These are phyloP conservation scores for Isabelozyma heimii DNA, from an alignment of 805 yeast species.

Conservation along the genomic window DNA sequence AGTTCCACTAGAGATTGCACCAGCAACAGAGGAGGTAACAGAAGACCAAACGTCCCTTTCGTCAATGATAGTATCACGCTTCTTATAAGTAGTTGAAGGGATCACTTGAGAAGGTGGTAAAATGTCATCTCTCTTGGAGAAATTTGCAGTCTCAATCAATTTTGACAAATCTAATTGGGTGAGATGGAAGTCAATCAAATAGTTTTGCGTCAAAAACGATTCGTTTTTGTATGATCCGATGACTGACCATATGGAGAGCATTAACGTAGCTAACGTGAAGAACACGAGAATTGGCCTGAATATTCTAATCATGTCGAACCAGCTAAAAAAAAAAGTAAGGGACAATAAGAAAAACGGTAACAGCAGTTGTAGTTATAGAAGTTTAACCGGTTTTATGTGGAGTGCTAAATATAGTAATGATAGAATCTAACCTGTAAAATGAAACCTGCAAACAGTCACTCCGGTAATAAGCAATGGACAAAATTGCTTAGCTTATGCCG, in stretches of 20 bases:
- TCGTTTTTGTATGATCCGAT: slow-evolving; percentile 38
- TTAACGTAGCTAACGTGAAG: slow-evolving; percentile 27
- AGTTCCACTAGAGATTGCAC: slow-evolving; percentile 2
- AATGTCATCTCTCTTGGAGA: slow-evolving; percentile 8
- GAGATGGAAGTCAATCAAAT: slow-evolving; percentile 35
- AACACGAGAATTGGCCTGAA: slow-evolving; percentile 32
- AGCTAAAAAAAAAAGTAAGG: no score
- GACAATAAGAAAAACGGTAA: no score
- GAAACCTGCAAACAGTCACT: no score
- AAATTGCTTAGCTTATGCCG: no score
- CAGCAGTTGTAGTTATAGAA: no score
- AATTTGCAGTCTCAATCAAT: slow-evolving; percentile 16
- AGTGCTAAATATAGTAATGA: no score
- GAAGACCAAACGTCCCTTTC: neutral
- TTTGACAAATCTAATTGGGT: slow-evolving; percentile 29
- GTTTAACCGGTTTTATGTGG: no score
- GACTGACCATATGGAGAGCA: slow-evolving; percentile 34
- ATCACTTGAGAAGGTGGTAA: neutral
- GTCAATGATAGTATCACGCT: neutral
- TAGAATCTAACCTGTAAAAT: no score
- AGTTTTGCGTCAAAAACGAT: slow-evolving; percentile 30
- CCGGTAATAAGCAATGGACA: no score
- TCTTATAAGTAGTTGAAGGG: neutral
- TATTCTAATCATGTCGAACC: slow-evolving; percentile 22
- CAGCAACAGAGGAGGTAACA: slow-evolving; percentile 3